Evolutionary conservation across 257 asterid species (phyloP).

Genomic region (Gynochthodes officinalis): DNA sequence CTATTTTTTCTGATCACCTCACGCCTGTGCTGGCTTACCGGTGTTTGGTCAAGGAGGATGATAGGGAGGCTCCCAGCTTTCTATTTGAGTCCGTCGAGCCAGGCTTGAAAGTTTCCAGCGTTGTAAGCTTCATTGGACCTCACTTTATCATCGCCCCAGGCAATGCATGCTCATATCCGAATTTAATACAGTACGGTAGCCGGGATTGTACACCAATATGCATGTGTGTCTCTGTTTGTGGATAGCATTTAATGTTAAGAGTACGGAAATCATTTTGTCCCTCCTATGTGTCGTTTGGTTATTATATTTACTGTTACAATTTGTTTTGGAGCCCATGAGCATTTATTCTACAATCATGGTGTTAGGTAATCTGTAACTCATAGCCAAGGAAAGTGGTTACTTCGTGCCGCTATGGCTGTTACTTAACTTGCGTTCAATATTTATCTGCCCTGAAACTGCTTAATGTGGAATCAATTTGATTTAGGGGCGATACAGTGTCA

Average conservation of each 20-base stretch:
- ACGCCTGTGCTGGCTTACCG: slow-evolving; percentile 96
- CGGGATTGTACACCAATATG: not conserved
- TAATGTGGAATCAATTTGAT: slow-evolving; percentile 29
- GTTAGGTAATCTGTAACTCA: too few relatives aligned
- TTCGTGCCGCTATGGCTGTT: not conserved
- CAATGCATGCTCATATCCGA: not conserved
- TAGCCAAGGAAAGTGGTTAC: not conserved
- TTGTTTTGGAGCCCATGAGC: not conserved
- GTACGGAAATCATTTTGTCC: not conserved
- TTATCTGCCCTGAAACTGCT: slow-evolving; percentile 11
- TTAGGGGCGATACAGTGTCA: slow-evolving; percentile 89
- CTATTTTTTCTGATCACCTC: slow-evolving; percentile 84
- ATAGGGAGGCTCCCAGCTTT: slow-evolving; percentile 94
- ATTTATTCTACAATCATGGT: not conserved
- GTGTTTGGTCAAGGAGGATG: slow-evolving; percentile 89
- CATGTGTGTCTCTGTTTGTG: not conserved
- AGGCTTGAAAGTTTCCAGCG: slow-evolving; percentile 66
- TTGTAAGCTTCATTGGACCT: slow-evolving; percentile 42
- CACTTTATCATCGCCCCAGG: slow-evolving; percentile 3
- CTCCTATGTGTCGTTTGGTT: not conserved
- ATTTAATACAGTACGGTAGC: not conserved
- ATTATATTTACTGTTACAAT: not conserved
- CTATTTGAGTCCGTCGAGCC: slow-evolving; percentile 89
- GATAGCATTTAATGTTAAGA: not conserved
- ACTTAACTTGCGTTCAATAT: not conserved